Percentiles rank a stretch among this genome's conserved stretches.
These are phyloP conservation scores for Trichoderma sp. DNA, from an alignment of 2,329 filamentous ascomycete genomes.

Conservation along the genomic window DNA sequence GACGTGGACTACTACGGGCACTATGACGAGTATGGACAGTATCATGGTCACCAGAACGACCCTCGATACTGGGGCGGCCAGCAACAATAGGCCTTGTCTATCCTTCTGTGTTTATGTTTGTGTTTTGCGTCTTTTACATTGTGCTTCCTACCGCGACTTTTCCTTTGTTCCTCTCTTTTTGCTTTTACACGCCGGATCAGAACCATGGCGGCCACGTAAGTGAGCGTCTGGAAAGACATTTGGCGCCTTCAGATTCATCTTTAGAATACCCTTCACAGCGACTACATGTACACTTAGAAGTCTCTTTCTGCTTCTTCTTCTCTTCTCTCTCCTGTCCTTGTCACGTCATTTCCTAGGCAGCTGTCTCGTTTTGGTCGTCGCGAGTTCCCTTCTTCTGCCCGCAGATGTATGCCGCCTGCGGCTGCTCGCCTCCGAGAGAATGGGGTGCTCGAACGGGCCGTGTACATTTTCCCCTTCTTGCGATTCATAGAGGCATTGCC, in stretches of 20 bases:
- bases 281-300: conserved; percentile 7
- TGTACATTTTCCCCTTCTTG: neutral
- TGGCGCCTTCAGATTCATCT: neutral
- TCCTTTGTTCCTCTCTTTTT: neutral
- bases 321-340: neutral
- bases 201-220: conserved; percentile 4
- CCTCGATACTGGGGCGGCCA: conserved; percentile 31
- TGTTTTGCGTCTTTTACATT: neutral
- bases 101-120: neutral
- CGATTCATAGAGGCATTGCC: conserved; percentile 17
- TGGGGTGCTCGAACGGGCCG: neutral
- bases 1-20: conserved; percentile 30
- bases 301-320: neutral
- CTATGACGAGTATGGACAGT: conserved; percentile 30
- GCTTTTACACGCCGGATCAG: neutral
- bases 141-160: neutral
- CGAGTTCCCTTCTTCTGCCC: neutral
- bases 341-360: neutral
- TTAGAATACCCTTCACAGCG: conserved; percentile 19
- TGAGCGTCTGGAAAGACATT: conserved; percentile 2
- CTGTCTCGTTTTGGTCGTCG: no score
- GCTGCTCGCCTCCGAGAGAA: conserved; percentile 2
- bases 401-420: neutral
- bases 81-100: neutral
- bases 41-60: conserved; percentile 28